Base-by-base conservation (phyloP, 225 moss, liverwort and hornwort genomes). In the Antitrichia curtipendula region DNA sequence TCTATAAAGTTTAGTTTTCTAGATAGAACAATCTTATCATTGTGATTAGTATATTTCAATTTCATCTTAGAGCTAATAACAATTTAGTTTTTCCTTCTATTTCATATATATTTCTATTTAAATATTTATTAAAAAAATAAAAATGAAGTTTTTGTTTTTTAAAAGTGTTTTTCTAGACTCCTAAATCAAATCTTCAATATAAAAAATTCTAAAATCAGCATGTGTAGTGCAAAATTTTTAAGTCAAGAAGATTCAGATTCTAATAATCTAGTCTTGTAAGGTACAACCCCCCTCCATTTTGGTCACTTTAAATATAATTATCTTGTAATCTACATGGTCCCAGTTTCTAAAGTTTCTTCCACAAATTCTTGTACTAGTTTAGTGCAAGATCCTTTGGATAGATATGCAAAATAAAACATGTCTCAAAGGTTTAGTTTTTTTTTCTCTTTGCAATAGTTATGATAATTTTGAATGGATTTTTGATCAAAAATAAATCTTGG, bases 311-410 rank as follows among this genome's bases (percentile, higher is more conserved):
- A 61, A 61, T 1, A 2, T 8, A 62, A 62, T 15, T 31, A 62
- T 62, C 2, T 31, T n/a, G 10, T 19, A 21, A 65, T 21, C 3
- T 65, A 65, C 0, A 1, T 3, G 2, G 2, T 65, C 4, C 21
- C 1, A n/a, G 1, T 20, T 21, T 21, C 1, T 20, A 1, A n/a
- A n/a, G 22, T 12, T 21, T 21, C 21, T 21, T 66, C 12, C 0
- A 66, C n/a, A n/a, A 21, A n/a, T 66, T n/a, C 5, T n/a, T 12
- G 7, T 12, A 66, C 11, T 12, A 66, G 12, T 66, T 11, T 66
- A 66, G 2, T 66, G 12, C 21, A n/a, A 66, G 4, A 10, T n/a
- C 12, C 3, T 12, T 11, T 12, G 0, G 10, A 21, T n/a, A n/a
- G 6, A 66, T 21, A 22, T 21, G n/a, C 21, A 66, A 21, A 22